Base-by-base conservation (phyloP, 805 yeast genomes). In the Lipomyces orientalis region DNA sequence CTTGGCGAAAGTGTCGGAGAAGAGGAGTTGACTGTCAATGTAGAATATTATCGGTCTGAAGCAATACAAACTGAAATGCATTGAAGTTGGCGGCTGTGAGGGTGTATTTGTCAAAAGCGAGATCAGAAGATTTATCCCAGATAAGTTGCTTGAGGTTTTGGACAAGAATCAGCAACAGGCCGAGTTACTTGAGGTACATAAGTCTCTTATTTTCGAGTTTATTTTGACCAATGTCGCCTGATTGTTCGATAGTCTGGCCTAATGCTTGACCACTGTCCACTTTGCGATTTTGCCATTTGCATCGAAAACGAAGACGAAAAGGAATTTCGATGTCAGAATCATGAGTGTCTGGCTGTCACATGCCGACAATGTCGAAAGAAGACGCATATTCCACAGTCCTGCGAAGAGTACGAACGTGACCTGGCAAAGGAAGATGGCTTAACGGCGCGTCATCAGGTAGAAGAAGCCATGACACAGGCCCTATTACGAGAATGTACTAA, bases 251-350 rank as follows among this genome's bases (percentile, higher is more conserved):
- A 60, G 63, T 51, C 64, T 10, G 60, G 60, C 16, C 54, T 39
- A 29, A 54, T 39, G 25, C 31, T 22, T n/a, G 58, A 31, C 9
- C 31, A 31, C 8, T 55, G 58, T 55, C 58, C 58, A 16, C 31
- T 55, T 19, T 62, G 87, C 4, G 84, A 80, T 66, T 75, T 85
- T 54, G 88, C 86, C 7, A 82, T 86, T 71, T 83, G 87, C 22
- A 88, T 86, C 74, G 79, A 86, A 64, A 85, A 83, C 70, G 83
- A 87, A 0, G 82, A 82, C 65, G 89, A 89, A 2, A 83, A 83
- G 60, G 85, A 85, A 10, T 43, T 19, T 16, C 46, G 62, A n/a
- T 37, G 46, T 16, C 29, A 34, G n/a, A 39, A 55, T 31, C 37
- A 14, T 22, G 58, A 34, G 14, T 55, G 58, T 31, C 22, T 55